A percentile compares a stretch with the other conserved stretches of the same genome.
Conservation (phyloP, 2,329 filamentous ascomycete genomes). For the Colletotrichum phormii region DNA sequence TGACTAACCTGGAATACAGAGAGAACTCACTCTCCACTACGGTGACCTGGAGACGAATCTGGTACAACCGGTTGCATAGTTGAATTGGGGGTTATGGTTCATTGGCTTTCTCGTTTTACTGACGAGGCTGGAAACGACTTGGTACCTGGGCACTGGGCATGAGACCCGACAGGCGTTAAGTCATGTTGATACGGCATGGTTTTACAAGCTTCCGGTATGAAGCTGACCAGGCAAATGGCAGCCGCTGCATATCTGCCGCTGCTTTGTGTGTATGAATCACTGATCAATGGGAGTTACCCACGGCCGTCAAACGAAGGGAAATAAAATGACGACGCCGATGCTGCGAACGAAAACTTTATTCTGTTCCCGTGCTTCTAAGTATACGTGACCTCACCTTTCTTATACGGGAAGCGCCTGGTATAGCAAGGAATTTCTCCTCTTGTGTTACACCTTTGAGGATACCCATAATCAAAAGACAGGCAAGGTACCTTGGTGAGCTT, state of each 20-base stretch:
- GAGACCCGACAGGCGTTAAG: conserved; percentile 31
- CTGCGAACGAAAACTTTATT: neutral
- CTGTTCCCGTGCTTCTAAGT: neutral
- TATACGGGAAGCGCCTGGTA: neutral
- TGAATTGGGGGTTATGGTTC: conserved; percentile 2
- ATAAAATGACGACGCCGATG: conserved; percentile 33
- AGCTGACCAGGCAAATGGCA: conserved; percentile 24
- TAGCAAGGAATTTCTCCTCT: neutral
- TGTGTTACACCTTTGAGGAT: neutral
- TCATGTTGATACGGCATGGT: conserved; percentile 31
- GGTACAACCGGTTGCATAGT: conserved; percentile 30
- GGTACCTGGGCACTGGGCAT: conserved; percentile 24
- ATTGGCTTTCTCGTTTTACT: conserved; percentile 18
- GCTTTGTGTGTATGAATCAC: conserved; percentile 36
- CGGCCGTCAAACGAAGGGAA: conserved; percentile 31
- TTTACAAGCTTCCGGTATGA: conserved; percentile 29
- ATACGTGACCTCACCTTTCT: neutral
- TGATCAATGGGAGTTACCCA: conserved; percentile 25
- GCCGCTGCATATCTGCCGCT: conserved; percentile 6
- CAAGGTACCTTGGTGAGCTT: neutral
- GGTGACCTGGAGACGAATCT: conserved; percentile 67
- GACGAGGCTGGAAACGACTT: conserved; percentile 32
- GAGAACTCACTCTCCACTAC: conserved; percentile 71
- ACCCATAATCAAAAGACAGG: too few species aligned
- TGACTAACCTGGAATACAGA: conserved; percentile 50